Conservation (phyloP, 257 asterid species). For the Solanum infundibuliforme region DNA sequence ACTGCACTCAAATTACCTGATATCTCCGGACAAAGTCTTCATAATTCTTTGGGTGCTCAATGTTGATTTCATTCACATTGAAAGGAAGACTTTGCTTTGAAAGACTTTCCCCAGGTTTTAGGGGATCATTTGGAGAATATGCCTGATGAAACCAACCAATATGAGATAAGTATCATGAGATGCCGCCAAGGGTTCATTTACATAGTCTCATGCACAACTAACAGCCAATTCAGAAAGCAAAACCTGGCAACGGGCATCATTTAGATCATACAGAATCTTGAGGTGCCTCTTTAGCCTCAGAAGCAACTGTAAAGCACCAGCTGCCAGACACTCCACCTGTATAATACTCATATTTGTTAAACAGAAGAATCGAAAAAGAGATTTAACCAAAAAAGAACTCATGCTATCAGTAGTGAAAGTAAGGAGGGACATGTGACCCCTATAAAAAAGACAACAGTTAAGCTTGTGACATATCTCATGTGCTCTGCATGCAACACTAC, state of each 20-base stretch:
- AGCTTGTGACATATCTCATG: background rate
- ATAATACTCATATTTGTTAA: constrained; percentile 4
- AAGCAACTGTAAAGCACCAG: constrained; percentile 84
- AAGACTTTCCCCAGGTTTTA: constrained; percentile 66
- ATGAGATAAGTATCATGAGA: background rate
- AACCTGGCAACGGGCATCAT: constrained; percentile 93
- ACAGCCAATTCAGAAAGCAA: constrained; percentile 1
- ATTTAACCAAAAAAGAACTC: background rate
- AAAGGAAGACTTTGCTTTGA: constrained; percentile 57
- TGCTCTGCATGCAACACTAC: background rate
- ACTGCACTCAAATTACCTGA: constrained; percentile 49
- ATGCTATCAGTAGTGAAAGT: background rate
- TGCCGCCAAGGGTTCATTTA: background rate
- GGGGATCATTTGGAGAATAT: constrained; percentile 74
- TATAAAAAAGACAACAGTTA: background rate
- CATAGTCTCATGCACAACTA: background rate
- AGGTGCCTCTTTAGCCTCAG: constrained; percentile 91
- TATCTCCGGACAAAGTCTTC: constrained; percentile 62
- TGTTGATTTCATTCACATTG: constrained; percentile 43
- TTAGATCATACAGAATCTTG: constrained; percentile 72
- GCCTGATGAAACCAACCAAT: constrained; percentile 29
- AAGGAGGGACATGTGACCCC: background rate
- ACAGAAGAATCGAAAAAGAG: background rate
- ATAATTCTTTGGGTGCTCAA: constrained; percentile 52
- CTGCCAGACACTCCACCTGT: constrained; percentile 79